These are phyloP conservation scores for Raffaelea arxii DNA, from an alignment of 2,329 filamentous ascomycete genomes.

Conservation along the genomic window DNA sequence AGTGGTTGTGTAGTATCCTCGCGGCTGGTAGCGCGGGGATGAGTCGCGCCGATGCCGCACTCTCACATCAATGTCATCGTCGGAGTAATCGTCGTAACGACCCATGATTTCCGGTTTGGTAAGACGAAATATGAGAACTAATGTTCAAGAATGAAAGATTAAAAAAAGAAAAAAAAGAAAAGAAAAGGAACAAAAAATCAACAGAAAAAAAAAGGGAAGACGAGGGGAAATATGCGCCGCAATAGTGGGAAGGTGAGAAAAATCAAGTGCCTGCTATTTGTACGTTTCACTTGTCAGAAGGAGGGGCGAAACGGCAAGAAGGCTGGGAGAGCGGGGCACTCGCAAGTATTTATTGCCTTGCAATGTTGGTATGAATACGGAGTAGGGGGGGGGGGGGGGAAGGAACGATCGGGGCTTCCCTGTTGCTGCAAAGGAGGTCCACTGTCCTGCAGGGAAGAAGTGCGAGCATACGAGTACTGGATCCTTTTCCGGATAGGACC, in stretches of 20 bases:
- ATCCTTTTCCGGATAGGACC: too few relatives aligned
- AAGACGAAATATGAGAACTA: neutral
- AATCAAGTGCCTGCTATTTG: too few relatives aligned
- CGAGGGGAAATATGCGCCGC: too few relatives aligned
- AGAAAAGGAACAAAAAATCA: neutral
- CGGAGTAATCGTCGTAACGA: constrained; percentile 38
- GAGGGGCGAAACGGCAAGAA: constrained; percentile 5
- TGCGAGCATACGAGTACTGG: too few relatives aligned
- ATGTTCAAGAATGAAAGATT: neutral
- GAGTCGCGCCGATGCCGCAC: constrained; percentile 27
- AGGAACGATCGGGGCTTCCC: constrained; percentile 1
- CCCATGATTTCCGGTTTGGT: constrained; percentile 7
- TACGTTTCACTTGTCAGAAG: constrained; percentile 1
- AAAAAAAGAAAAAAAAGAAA: neutral
- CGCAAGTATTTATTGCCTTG: constrained; percentile 8
- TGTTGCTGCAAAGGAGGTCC: too few relatives aligned
- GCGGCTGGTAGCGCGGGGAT: constrained; percentile 22
- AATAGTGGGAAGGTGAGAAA: too few relatives aligned
- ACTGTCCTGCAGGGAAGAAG: too few relatives aligned
- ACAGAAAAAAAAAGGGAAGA: neutral
- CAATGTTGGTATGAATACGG: constrained; percentile 1
- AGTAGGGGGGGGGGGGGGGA: constrained; percentile 3
- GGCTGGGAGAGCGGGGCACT: constrained; percentile 13
- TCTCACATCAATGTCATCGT: constrained; percentile 46
- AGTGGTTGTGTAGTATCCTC: constrained; percentile 31